Evolutionary conservation across 768 basidiomycete species (phyloP).

Genomic region (Tricholoma furcatifolium): DNA sequence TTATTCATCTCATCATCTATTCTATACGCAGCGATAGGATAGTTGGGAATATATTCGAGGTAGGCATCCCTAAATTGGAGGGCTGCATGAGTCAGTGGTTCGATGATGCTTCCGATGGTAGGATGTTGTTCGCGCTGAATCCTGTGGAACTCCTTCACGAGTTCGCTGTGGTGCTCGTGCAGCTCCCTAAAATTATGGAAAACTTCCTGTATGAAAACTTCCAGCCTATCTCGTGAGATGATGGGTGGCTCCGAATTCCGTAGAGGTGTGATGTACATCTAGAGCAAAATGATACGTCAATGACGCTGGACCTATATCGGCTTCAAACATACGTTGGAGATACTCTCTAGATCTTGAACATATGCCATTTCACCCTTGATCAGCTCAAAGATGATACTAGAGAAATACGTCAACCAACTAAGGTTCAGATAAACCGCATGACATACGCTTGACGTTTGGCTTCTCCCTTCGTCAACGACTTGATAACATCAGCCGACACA

Average conservation of each 20-base stretch:
- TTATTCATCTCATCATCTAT: slow-evolving; percentile 87
- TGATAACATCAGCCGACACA: slow-evolving; percentile 64
- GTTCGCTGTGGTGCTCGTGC: slow-evolving; percentile 66
- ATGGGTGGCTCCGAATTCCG: slow-evolving; percentile 74
- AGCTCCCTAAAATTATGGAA: slow-evolving; percentile 88
- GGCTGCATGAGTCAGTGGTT: slow-evolving; percentile 83
- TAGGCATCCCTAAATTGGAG: slow-evolving; percentile 92
- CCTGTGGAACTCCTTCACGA: slow-evolving; percentile 80
- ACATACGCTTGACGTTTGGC: slow-evolving; percentile 82
- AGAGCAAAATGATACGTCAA: slow-evolving; percentile 2
- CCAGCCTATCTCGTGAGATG: slow-evolving; percentile 66
- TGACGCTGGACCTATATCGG: background rate
- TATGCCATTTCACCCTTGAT: slow-evolving; percentile 97
- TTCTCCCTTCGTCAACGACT: slow-evolving; percentile 67
- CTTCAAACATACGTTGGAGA: slow-evolving; percentile 60
- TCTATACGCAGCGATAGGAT: slow-evolving; percentile 86
- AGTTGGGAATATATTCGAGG: slow-evolving; percentile 90
- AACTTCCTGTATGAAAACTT: slow-evolving; percentile 79
- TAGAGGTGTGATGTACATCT: slow-evolving; percentile 85
- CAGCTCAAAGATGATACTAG: slow-evolving; percentile 89
- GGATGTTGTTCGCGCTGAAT: slow-evolving; percentile 90
- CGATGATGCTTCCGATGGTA: slow-evolving; percentile 74
- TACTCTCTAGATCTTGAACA: slow-evolving; percentile 87
- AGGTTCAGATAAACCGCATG: background rate
- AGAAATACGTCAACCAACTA: slow-evolving; percentile 15